Evolutionary conservation across 2,329 filamentous ascomycete species (phyloP).

Genomic region (Anthostomella pinea): DNA sequence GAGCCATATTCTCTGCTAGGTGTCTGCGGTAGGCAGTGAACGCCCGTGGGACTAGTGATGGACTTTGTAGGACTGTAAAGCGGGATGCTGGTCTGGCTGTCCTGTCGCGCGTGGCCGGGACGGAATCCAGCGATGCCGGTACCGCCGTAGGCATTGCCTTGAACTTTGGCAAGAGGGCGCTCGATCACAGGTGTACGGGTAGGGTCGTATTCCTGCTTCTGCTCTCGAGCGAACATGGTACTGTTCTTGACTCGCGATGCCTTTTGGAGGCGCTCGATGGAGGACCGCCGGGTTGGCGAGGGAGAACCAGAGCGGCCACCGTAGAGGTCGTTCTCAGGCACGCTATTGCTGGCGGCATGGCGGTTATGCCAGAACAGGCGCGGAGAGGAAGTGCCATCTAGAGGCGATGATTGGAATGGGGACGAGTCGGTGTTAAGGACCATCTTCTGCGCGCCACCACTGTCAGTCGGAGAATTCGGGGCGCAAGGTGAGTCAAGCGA

Average conservation of each 20-base stretch:
- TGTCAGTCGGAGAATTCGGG: slow-evolving; percentile 28
- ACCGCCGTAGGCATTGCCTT: slow-evolving; percentile 67
- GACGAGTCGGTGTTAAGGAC: slow-evolving; percentile 71
- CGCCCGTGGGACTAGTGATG: slow-evolving; percentile 27
- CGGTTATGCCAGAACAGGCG: slow-evolving; percentile 88
- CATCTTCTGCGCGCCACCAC: slow-evolving; percentile 54
- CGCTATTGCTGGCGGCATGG: slow-evolving; percentile 58
- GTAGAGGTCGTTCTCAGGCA: slow-evolving; percentile 67
- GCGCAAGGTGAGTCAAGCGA: slow-evolving; percentile 21
- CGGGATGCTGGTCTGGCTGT: slow-evolving; percentile 62
- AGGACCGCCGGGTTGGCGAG: slow-evolving; percentile 76
- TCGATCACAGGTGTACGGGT: slow-evolving; percentile 74
- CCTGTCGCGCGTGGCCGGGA: slow-evolving; percentile 48
- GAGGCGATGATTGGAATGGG: slow-evolving; percentile 81
- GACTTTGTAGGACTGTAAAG: slow-evolving; percentile 53
- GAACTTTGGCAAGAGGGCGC: slow-evolving; percentile 74
- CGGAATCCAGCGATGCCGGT: slow-evolving; percentile 52
- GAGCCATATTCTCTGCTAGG: slow-evolving; percentile 72
- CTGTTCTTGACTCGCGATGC: slow-evolving; percentile 97
- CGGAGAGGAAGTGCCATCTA: slow-evolving; percentile 67
- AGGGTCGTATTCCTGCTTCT: slow-evolving; percentile 90
- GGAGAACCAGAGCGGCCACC: slow-evolving; percentile 59
- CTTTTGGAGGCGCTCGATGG: slow-evolving; percentile 91
- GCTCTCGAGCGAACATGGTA: slow-evolving; percentile 91
- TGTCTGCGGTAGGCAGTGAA: slow-evolving; percentile 37